Conservation (phyloP, 2,329 filamentous ascomycete species). For the Shiraia sp. region DNA sequence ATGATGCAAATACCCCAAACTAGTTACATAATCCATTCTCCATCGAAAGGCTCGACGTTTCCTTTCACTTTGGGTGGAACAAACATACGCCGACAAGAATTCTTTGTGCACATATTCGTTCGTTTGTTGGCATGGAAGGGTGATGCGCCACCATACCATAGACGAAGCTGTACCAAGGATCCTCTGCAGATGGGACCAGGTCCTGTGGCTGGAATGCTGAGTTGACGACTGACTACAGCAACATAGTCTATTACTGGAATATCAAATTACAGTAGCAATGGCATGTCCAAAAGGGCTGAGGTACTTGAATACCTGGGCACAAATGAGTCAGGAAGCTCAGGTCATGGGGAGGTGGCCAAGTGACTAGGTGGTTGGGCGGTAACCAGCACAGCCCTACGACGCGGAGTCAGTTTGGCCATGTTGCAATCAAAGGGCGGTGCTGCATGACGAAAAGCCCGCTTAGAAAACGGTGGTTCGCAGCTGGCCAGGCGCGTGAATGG, state of each 20-base stretch:
- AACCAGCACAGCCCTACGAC: constrained; percentile 34
- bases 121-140: neutral
- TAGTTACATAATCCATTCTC: neutral
- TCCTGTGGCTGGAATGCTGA: too few species aligned
- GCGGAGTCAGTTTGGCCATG: constrained; percentile 26
- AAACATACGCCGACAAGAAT: neutral
- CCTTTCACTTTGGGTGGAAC: neutral
- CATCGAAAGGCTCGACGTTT: neutral
- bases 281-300: neutral
- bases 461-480: constrained; percentile 12
- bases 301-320: constrained; percentile 4
- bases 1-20: constrained; percentile 24
- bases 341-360: constrained; percentile 34
- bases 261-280: neutral
- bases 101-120: neutral
- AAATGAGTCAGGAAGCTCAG: constrained; percentile 22
- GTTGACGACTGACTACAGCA: too few species aligned
- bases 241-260: neutral
- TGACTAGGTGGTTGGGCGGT: constrained; percentile 31
- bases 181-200: too few species aligned
- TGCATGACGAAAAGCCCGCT: constrained; percentile 18
- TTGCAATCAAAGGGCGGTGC: constrained; percentile 22
- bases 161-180: too few species aligned
- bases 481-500: too few species aligned
- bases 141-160: too few species aligned